Evolutionary conservation across 306 rosid genomes (phyloP), one percentile per base, ranked within the genome.

Genomic region (Begonia masoniana): DNA sequence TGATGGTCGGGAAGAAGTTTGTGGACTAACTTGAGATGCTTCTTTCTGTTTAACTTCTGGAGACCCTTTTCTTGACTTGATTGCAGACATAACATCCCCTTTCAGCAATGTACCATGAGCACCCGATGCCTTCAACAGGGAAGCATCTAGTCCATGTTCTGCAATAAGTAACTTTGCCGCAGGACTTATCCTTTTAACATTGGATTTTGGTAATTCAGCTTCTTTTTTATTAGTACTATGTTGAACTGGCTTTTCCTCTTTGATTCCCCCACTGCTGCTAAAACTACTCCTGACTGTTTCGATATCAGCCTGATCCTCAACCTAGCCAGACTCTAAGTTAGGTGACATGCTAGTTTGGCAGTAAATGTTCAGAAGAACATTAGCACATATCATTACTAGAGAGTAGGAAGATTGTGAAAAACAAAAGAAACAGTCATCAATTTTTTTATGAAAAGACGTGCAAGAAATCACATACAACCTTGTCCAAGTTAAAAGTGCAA

Each of bases 11-110:
- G 68, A 62, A 63, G 71, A 69, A 62, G 72, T 58, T 58, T 71
- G 69, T 51, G 35, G 47, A 64, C 35, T 70, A 61, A 70, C 62
- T 69, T 74, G 82, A 72, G 81, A 53, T 7, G 59, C 31, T 56
- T 70, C 53, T 73, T 83, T 83, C 61, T 70, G 86, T 69, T 79
- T 73, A 55, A 92, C 64, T 73, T 63, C 76, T 6, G 74, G 60
- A 69, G 72, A 71, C 64, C 74, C 68, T 55, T 68, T 71, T 62
- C 96, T 94, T 26, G 92, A 76, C 68, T 83, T 91, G 56, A 91
- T 78, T 47, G 82, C 96, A 62, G 82, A 72, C 56, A 91, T 80
- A 62, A 91, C 94, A 70, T 91, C 99, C 65, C 96, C 94, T 71
- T 91, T 91, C 57, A 91, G 76, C 59, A 91, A 76, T 54, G 92